phyloP scores from a whole-genome alignment of 2,329 filamentous ascomycete species.

The Botrytis fragariae region DNA sequence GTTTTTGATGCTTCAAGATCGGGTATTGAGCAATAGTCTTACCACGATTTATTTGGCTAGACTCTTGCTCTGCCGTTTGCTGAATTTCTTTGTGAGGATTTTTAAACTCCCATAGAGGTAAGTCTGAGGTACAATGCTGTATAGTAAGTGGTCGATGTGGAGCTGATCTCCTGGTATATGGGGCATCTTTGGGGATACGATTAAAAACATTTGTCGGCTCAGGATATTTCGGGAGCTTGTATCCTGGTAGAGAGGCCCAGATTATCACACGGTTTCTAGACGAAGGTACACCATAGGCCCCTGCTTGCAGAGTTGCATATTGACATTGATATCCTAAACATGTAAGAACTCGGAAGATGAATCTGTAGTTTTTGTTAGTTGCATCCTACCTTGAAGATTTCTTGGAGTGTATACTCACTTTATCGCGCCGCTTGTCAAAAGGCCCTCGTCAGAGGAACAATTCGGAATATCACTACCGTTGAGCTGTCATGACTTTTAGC shows the following conservation, averaged over 20 bases:
- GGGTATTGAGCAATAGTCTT: slow-evolving; percentile 6
- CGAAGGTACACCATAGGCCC: slow-evolving; percentile 24
- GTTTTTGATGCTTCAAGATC: neutral
- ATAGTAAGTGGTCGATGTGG: slow-evolving; percentile 23
- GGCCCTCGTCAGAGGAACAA: neutral
- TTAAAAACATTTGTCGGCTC: slow-evolving; percentile 20
- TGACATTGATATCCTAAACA: slow-evolving; percentile 30
- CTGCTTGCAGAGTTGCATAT: slow-evolving; percentile 24
- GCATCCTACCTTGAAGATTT: slow-evolving; percentile 13
- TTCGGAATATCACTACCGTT: neutral
- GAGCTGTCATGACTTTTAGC: neutral
- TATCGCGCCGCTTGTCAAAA: slow-evolving; percentile 13
- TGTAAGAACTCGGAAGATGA: slow-evolving; percentile 28
- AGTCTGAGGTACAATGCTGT: slow-evolving; percentile 20
- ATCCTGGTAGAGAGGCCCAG: slow-evolving; percentile 25
- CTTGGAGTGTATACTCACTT: slow-evolving; percentile 13
- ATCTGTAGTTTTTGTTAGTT: slow-evolving; percentile 15
- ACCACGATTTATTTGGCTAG: neutral
- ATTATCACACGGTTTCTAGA: slow-evolving; percentile 25
- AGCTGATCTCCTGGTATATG: slow-evolving; percentile 18
- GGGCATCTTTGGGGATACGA: neutral
- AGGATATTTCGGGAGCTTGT: slow-evolving; percentile 26
- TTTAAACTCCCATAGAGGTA: slow-evolving; percentile 26
- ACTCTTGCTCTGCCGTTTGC: neutral
- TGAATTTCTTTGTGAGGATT: slow-evolving; percentile 12